Base-by-base conservation (phyloP, 129 eudicot genomes). In the Mikania micrantha region DNA sequence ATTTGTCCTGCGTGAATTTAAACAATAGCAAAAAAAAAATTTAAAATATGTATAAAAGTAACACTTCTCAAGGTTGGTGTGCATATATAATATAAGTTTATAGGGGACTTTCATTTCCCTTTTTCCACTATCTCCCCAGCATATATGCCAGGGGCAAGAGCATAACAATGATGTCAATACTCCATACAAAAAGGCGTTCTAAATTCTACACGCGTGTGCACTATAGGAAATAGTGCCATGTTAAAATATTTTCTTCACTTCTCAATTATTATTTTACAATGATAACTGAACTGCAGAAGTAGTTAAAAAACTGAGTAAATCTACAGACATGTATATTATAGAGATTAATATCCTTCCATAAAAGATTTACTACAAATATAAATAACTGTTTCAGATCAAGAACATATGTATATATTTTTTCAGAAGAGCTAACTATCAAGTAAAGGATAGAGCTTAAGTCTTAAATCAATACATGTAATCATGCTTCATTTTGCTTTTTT, bases 181-280 rank as follows among this genome's bases (percentile, higher is more conserved):
- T 57, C 13, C 63, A 57, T 28, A 13, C n/a, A 57, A 1, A 12
- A 28, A 47, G 16, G 16, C 24, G 10, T 11, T 24, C 4, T 24
- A 17, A 22, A 53, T 24, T 53, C 60, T 24, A 8, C 60, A 66
- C 16, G 15, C 47, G 71, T 19, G 44, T 48, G 7, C n/a, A 32
- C 17, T 22, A 12, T 4, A 22, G 10, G 22, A 10, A 53, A 54
- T 11, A 21, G 0, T 15, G 32, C 8, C 60, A 20, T 48, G 60
- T 67, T 67, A 61, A 49, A 9, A 12, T 17, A 29, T 16, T 56
- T 47, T 38, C 28, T 68, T 56, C 53, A 39, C 53, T 54, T 69
- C 24, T 53, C 8, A 28, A 19, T 47, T 66, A 6, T 13, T 31
- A 9, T 42, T 25, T 44, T 22, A 64, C 72, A 48, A 19, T 67